Evolutionary conservation across 495 filamentous ascomycete species (phyloP).

Genomic region (Pyrenula aspistea): DNA sequence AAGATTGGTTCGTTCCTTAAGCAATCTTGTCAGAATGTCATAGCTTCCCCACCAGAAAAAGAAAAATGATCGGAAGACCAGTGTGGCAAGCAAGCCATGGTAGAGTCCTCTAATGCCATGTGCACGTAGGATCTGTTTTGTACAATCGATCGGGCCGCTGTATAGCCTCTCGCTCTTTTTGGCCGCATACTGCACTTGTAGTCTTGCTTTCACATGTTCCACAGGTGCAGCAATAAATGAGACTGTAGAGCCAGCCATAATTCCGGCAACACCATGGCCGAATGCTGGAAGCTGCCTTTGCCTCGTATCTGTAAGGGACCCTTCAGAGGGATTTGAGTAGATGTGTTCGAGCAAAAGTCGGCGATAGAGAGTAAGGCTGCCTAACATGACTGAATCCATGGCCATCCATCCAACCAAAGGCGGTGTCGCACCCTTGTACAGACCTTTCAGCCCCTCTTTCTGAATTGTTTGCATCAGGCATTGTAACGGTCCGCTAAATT

Average conservation of each 20-base stretch:
- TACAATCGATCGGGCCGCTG: slow-evolving; percentile 74
- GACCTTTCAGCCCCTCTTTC: slow-evolving; percentile 63
- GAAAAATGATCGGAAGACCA: slow-evolving; percentile 86
- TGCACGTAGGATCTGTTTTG: slow-evolving; percentile 45
- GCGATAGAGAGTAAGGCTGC: slow-evolving; percentile 80
- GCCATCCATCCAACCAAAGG: slow-evolving; percentile 95
- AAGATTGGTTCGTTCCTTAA: slow-evolving; percentile 55
- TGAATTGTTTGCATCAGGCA: slow-evolving; percentile 71
- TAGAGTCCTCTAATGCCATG: slow-evolving; percentile 75
- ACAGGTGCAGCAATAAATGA: slow-evolving; percentile 87
- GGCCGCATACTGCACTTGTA: slow-evolving; percentile 84
- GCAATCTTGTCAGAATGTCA: slow-evolving; percentile 59
- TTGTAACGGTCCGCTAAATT: slow-evolving; percentile 78
- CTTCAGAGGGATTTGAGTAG: slow-evolving; percentile 45
- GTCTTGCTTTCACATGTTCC: slow-evolving; percentile 86
- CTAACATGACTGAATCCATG: slow-evolving; percentile 94
- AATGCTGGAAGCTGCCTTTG: slow-evolving; percentile 48
- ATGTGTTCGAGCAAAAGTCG: slow-evolving; percentile 66
- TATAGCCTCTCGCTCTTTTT: slow-evolving; percentile 66
- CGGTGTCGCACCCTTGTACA: slow-evolving; percentile 86
- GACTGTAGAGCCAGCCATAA: slow-evolving; percentile 80
- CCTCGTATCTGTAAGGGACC: slow-evolving; percentile 17
- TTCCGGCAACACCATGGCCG: slow-evolving; percentile 77
- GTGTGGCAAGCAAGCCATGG: slow-evolving; percentile 71
- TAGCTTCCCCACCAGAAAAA: slow-evolving; percentile 97